Evolutionary conservation across 169 alveolate genomes (phyloP), one percentile per base, ranked within the genome.

Genomic region (Plasmodium vinckei): DNA sequence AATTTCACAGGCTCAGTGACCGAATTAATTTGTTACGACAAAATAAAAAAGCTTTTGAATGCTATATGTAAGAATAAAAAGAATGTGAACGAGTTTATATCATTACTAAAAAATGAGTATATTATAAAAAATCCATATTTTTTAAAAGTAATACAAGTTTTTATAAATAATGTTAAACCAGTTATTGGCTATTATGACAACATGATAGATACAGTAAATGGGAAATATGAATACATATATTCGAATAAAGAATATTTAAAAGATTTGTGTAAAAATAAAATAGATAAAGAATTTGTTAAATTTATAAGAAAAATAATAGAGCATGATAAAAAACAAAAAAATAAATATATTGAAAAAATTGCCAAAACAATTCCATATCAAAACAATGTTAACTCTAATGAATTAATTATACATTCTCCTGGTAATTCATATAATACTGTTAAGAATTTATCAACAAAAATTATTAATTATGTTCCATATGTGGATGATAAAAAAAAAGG

Each of bases 381-480:
- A 10, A 25, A 67, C 23, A 27, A 17, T 15, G 54, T 10, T 49
- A 63, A 75, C 21, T 33, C 33, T 15, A 82, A 82, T 70, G 90
- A 82, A 67, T 67, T 67, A 33, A 33, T 61, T 67, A 67, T 82
- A 33, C 42, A 67, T 12, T 6, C 82, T 42, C 90, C 90, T 25
- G 67, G 56, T 65, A 82, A 82, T 42, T 82, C 90, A 1, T 82
- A 82, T 61, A 82, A 67, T 7, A 82, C 56, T 1, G 90, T 82
- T 10, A 82, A 82, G 19, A 82, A 82, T 21, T 82, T 82, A 67
- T 79, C 82, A 12, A 68, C 67, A 33, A 57, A 82, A 42, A 82
- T 82, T 54, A 44, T 82, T 21, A 82, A 82, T 33, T 82, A 82
- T 82, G 75, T 82, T n/a, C 90, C 90, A 19, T 82, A 65, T 70